A percentile compares a stretch with the other conserved stretches of the same genome.
Conservation (phyloP, 495 filamentous ascomycete species). For the Podospora tetraspora region DNA sequence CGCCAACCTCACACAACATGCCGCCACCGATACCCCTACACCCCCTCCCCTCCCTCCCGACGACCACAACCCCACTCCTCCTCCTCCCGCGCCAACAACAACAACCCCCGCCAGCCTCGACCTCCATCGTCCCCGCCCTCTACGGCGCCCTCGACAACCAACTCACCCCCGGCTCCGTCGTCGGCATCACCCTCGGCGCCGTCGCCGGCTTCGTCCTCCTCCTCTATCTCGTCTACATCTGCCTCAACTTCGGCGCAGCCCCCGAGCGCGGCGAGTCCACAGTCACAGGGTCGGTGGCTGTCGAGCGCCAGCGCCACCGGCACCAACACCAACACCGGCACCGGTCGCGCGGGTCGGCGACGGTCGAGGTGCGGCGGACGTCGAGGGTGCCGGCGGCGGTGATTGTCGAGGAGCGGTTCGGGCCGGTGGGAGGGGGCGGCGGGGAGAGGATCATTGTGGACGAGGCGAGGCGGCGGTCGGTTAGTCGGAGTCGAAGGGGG, state of each 20-base stretch:
- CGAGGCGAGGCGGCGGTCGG: slow-evolving; percentile 26
- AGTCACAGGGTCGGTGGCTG: slow-evolving; percentile 33
- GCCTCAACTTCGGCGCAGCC: slow-evolving; percentile 47
- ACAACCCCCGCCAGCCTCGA: neutral
- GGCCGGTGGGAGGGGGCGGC: neutral
- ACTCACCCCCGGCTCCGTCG: slow-evolving; percentile 67
- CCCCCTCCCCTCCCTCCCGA: neutral
- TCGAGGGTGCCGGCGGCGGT: slow-evolving; percentile 20
- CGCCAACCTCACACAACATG: neutral
- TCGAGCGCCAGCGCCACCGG: slow-evolving; percentile 24
- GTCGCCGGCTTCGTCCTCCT: slow-evolving; percentile 78
- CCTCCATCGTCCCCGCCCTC: slow-evolving; percentile 53
- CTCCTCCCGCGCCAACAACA: slow-evolving; percentile 2
- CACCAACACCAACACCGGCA: slow-evolving; percentile 17
- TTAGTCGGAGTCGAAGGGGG: slow-evolving; percentile 9
- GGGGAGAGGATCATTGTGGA: slow-evolving; percentile 37
- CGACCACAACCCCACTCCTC: neutral
- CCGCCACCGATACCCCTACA: slow-evolving; percentile 1
- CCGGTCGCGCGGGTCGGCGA: slow-evolving; percentile 17
- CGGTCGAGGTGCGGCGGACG: slow-evolving; percentile 35
- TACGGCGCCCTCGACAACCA: slow-evolving; percentile 59
- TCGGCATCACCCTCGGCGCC: slow-evolving; percentile 74
- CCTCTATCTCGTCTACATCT: slow-evolving; percentile 68
- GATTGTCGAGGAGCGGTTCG: slow-evolving; percentile 29
- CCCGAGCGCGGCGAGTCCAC: slow-evolving; percentile 18